Evolutionary conservation across 2,329 filamentous ascomycete genomes (phyloP).

Genomic region (Huntiella abstrusa): DNA sequence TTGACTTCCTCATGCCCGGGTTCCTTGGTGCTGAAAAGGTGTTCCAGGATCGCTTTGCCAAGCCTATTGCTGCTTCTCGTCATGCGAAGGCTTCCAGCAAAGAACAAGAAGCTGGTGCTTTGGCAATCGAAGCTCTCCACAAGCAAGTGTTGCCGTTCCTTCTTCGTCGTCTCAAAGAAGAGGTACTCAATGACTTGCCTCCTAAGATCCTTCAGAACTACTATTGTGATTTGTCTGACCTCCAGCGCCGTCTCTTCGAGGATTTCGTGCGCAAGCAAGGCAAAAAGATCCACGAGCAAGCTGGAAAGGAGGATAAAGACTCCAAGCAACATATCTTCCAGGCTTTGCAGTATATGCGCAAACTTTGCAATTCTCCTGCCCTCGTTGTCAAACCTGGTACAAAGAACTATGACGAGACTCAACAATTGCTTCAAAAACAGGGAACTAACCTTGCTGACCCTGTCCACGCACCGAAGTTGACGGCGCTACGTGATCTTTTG

Average conservation of each 20-base stretch:
- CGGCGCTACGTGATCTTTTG: conserved; percentile 75
- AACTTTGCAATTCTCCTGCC: conserved; percentile 92
- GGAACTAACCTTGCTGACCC: conserved; percentile 71
- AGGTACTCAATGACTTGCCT: conserved; percentile 86
- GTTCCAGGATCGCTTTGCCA: conserved; percentile 88
- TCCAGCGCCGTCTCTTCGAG: conserved; percentile 89
- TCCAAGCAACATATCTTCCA: conserved; percentile 99
- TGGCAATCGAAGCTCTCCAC: conserved; percentile 94
- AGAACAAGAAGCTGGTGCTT: conserved; percentile 87
- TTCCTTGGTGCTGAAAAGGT: conserved; percentile 89
- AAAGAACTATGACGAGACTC: conserved; percentile 74
- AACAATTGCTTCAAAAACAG: conserved; percentile 58
- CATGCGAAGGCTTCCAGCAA: conserved; percentile 96
- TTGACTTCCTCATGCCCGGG: conserved; percentile 97
- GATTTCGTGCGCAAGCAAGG: conserved; percentile 91
- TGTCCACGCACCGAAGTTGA: conserved; percentile 78
- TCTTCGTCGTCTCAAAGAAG: conserved; percentile 87
- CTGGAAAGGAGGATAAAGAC: conserved; percentile 70
- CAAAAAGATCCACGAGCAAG: conserved; percentile 69
- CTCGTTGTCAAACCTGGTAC: conserved; percentile 91
- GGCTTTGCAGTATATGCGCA: conserved; percentile 97
- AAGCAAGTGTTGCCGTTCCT: conserved; percentile 97
- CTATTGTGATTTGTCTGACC: conserved; percentile 90
- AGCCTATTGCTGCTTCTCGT: conserved; percentile 83
- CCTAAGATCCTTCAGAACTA: conserved; percentile 99